These are phyloP conservation scores for Starmerella stigmatis DNA, from an alignment of 805 yeast genomes.

Conservation along the genomic window DNA sequence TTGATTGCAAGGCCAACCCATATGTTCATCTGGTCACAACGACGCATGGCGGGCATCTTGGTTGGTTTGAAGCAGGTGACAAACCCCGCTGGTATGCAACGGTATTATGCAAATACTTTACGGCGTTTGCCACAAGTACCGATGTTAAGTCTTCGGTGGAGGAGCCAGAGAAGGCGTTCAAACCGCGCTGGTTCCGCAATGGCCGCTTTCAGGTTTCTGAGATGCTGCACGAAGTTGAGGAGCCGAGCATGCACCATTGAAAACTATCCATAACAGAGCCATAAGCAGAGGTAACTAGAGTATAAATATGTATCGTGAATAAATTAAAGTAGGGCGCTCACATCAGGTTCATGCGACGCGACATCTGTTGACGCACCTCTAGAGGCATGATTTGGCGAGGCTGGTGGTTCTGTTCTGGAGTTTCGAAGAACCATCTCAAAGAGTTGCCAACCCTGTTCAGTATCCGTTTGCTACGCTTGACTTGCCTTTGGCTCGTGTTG, in stretches of 20 bases:
- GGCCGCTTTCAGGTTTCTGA: slow-evolving; percentile 9
- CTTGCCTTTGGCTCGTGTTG: background rate
- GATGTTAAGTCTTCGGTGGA: slow-evolving; percentile 12
- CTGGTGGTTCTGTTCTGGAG: background rate
- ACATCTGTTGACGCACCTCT: background rate
- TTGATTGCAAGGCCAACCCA: slow-evolving; percentile 48
- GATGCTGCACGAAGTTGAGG: background rate
- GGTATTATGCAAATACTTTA: slow-evolving; percentile 40
- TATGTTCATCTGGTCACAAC: slow-evolving; percentile 49
- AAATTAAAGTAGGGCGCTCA: no score
- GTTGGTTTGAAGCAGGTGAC: slow-evolving; percentile 53
- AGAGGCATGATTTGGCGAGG: background rate
- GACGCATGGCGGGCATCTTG: slow-evolving; percentile 69
- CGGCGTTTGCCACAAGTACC: slow-evolving; percentile 30
- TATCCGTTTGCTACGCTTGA: background rate
- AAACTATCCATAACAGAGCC: no score
- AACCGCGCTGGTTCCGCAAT: slow-evolving; percentile 16
- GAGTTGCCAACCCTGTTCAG: background rate
- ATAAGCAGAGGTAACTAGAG: no score
- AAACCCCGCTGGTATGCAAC: slow-evolving; percentile 52
- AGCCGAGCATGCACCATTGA: background rate
- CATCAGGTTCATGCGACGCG: no score
- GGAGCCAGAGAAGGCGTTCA: background rate
- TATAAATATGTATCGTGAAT: no score
- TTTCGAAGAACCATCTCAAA: background rate